A percentile compares a stretch with the other conserved stretches of the same genome.
Conservation (phyloP, 2,329 filamentous ascomycete species). For the Lithohypha guttulata region DNA sequence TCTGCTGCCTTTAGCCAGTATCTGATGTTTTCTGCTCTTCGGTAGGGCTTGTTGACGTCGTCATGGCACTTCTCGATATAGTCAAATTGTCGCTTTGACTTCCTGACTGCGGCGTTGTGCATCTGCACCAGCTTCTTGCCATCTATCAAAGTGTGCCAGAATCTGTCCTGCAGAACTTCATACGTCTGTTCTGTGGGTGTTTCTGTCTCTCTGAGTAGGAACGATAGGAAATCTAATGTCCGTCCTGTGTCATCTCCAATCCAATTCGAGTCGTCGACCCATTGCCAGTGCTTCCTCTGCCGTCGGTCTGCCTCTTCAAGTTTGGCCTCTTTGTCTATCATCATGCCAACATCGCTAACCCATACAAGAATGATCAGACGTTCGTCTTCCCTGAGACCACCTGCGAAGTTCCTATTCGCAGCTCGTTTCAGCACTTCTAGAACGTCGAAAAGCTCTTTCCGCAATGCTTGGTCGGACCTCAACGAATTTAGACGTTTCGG, state of each 20-base stretch:
- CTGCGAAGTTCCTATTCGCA: slow-evolving; percentile 75
- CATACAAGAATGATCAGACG: slow-evolving; percentile 63
- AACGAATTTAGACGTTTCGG: slow-evolving; percentile 77
- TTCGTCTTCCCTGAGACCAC: slow-evolving; percentile 71
- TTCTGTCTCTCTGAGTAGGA: slow-evolving; percentile 42
- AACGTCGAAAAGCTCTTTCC: slow-evolving; percentile 71
- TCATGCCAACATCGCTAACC: slow-evolving; percentile 65
- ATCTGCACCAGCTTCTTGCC: slow-evolving; percentile 73
- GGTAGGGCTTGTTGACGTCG: slow-evolving; percentile 92
- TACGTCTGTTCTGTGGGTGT: slow-evolving; percentile 9
- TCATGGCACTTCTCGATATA: slow-evolving; percentile 80
- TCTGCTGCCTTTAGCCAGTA: slow-evolving; percentile 97
- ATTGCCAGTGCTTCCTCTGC: slow-evolving; percentile 65
- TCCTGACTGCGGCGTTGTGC: slow-evolving; percentile 79
- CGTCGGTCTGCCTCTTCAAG: slow-evolving; percentile 63
- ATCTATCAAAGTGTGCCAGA: slow-evolving; percentile 63
- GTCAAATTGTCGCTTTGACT: slow-evolving; percentile 77
- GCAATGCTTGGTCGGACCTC: slow-evolving; percentile 74
- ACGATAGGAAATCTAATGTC: slow-evolving; percentile 70
- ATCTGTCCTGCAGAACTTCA: slow-evolving; percentile 28
- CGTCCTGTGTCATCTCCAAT: slow-evolving; percentile 56
- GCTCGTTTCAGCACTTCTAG: slow-evolving; percentile 88
- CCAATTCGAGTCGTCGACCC: slow-evolving; percentile 64
- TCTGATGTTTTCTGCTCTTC: slow-evolving; percentile 81
- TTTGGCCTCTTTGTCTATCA: slow-evolving; percentile 66